Evolutionary conservation across 2,329 filamentous ascomycete species (phyloP).

Genomic region (Botrytis fabae): DNA sequence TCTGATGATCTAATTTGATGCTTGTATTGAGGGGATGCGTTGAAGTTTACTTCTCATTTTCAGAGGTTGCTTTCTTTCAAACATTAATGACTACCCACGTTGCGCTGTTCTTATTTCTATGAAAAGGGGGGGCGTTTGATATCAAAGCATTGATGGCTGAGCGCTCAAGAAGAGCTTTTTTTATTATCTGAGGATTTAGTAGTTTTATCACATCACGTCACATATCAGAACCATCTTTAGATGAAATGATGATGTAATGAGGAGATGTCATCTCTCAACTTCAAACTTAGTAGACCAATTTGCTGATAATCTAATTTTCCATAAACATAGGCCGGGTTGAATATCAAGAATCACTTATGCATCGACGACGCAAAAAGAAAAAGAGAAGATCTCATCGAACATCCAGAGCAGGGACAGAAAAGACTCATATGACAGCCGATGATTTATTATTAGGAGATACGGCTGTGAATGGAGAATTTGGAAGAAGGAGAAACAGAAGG

Average conservation of each 20-base stretch:
- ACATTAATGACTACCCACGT: background rate
- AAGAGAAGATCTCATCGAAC: slow-evolving; percentile 22
- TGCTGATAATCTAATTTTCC: slow-evolving; percentile 11
- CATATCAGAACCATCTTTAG: slow-evolving; percentile 20
- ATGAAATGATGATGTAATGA: slow-evolving; percentile 18
- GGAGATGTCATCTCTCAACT: background rate
- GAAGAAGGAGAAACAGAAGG: background rate
- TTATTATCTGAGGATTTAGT: background rate
- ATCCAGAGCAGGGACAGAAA: slow-evolving; percentile 9
- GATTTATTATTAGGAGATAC: slow-evolving; percentile 19
- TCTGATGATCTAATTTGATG: slow-evolving; percentile 17
- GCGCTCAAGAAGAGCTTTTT: background rate
- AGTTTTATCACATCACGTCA: slow-evolving; percentile 10
- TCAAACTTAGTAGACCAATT: background rate
- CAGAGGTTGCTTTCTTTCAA: slow-evolving; percentile 8
- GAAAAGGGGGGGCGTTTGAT: background rate
- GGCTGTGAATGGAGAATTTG: slow-evolving; percentile 9
- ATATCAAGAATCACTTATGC: slow-evolving; percentile 16
- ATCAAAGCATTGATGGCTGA: background rate
- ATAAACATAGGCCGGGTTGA: background rate
- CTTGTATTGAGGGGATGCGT: slow-evolving; percentile 12
- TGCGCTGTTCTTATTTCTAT: background rate
- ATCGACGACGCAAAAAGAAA: slow-evolving; percentile 20
- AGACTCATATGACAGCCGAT: slow-evolving; percentile 17
- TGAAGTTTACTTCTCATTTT: slow-evolving; percentile 14